Base-by-base conservation (phyloP, 768 basidiomycete species). In the Pleurotus salmoneostramineus region DNA sequence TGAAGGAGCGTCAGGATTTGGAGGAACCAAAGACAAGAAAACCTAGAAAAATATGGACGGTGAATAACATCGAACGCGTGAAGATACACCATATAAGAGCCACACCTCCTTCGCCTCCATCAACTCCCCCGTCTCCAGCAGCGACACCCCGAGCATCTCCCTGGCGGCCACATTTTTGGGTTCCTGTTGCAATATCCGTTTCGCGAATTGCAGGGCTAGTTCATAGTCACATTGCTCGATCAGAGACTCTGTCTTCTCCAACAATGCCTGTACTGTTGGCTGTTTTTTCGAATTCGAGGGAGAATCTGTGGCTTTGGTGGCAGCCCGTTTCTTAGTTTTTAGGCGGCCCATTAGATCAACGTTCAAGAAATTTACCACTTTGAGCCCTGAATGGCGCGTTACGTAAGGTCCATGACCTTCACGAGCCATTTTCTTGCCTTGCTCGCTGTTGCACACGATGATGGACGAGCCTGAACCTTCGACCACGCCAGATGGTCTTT, bases 181-280 rank as follows among this genome's bases (percentile, higher is more conserved):
- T 56, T 89, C 82, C 50, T 82, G 74, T 61, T 88, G 80, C 33
- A 94, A 71, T 14, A 88, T 79, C 45, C 93, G 83, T 46, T 77
- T 74, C 40, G 85, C 74, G 68, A 95, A 95, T 52, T 80, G 83
- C 51, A 80, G 72, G 2, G 93, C 92, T 49, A 95, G 83, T 50
- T 88, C 83, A 68, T 91, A 94, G 70, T 95, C 87, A 66, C 89
- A 93, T 73, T 93, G 89, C 21, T 86, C 79, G 63, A 95, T 82
- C 56, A 95, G 77, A n/a, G 80, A 75, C 66, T 91, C 91, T 0
- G 91, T 86, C 68, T 93, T 94, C 67, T 85, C 83, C 35, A 91
- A 72, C 5, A 93, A 74, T 8, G 86, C 74, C 7, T 77, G 56
- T 56, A 83, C 69, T 32, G 85, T 71, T 1, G 84, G 84, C 2